Conservation (phyloP, 2,329 filamentous ascomycete species). For the Colletotrichum gloeosporioides region DNA sequence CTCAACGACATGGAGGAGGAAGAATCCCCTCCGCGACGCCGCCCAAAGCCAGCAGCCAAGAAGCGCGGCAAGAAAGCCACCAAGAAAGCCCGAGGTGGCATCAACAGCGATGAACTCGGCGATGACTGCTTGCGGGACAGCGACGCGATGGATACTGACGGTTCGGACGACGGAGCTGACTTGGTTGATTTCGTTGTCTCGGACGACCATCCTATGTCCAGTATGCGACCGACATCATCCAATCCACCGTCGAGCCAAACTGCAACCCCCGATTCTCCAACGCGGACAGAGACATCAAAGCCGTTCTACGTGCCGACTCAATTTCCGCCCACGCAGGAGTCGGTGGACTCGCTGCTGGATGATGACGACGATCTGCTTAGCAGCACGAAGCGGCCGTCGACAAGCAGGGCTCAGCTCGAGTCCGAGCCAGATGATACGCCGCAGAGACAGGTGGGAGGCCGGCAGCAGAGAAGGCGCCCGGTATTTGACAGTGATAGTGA, state of each 20-base stretch:
- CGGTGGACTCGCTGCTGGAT: slow-evolving; percentile 29
- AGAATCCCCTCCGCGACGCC: background rate
- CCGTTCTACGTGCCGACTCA: slow-evolving; percentile 44
- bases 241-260: slow-evolving; percentile 25
- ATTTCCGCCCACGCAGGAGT: slow-evolving; percentile 44
- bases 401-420: background rate
- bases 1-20: slow-evolving; percentile 23
- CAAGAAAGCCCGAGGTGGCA: slow-evolving; percentile 26
- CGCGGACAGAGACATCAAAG: slow-evolving; percentile 27
- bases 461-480: slow-evolving; percentile 11
- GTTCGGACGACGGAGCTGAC: slow-evolving; percentile 54
- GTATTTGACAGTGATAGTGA: slow-evolving; percentile 30
- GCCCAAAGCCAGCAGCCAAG: slow-evolving; percentile 21
- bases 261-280: slow-evolving; percentile 29
- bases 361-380: background rate
- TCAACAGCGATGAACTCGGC: slow-evolving; percentile 52
- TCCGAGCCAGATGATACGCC: slow-evolving; percentile 3
- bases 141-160: slow-evolving; percentile 50
- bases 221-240: slow-evolving; percentile 37
- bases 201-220: slow-evolving; percentile 41
- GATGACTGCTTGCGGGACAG: slow-evolving; percentile 58
- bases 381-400: background rate
- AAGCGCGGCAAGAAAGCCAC: slow-evolving; percentile 20
- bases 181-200: slow-evolving; percentile 63
- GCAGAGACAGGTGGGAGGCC: background rate